phyloP scores from a whole-genome alignment of 495 filamentous ascomycete species.

The Xylaria grammica region DNA sequence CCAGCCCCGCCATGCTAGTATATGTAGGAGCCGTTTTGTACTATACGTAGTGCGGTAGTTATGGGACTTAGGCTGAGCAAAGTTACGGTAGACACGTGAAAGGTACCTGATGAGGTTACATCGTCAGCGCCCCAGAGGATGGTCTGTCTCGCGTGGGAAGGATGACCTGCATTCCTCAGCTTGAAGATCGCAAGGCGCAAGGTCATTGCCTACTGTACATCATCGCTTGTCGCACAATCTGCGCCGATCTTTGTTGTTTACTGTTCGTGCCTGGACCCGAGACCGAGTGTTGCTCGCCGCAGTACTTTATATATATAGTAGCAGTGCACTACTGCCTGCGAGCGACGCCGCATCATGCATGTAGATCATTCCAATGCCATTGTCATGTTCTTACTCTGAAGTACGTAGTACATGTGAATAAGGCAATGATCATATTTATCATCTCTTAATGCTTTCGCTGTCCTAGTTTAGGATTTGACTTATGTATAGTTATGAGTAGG shows the following conservation, averaged over 20 bases:
- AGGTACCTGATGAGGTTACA: slow-evolving; percentile 4
- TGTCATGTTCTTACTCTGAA: too few relatives aligned
- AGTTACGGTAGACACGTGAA: background rate
- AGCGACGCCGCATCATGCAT: too few relatives aligned
- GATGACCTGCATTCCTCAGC: slow-evolving; percentile 13
- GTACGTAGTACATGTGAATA: too few relatives aligned
- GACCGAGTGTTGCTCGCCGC: background rate
- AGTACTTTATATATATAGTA: too few relatives aligned
- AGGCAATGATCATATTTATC: too few relatives aligned
- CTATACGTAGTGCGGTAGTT: too few relatives aligned
- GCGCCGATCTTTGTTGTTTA: slow-evolving; percentile 8
- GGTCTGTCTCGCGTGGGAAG: slow-evolving; percentile 9
- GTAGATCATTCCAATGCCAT: too few relatives aligned
- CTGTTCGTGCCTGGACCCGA: slow-evolving; percentile 1
- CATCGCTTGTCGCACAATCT: slow-evolving; percentile 1
- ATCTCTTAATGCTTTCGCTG: too few relatives aligned
- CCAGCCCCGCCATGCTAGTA: too few relatives aligned
- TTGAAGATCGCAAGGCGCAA: slow-evolving; percentile 9
- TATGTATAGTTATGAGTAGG: too few relatives aligned
- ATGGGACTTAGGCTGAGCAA: background rate
- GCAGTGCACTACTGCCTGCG: too few relatives aligned
- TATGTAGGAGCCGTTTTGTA: background rate
- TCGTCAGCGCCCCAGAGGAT: background rate
- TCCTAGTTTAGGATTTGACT: too few relatives aligned
- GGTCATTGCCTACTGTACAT: background rate